Percentiles rank a stretch among this genome's conserved stretches.
These are phyloP conservation scores for Perkinsus marinus DNA, from an alignment of 169 alveolate species.

Conservation along the genomic window DNA sequence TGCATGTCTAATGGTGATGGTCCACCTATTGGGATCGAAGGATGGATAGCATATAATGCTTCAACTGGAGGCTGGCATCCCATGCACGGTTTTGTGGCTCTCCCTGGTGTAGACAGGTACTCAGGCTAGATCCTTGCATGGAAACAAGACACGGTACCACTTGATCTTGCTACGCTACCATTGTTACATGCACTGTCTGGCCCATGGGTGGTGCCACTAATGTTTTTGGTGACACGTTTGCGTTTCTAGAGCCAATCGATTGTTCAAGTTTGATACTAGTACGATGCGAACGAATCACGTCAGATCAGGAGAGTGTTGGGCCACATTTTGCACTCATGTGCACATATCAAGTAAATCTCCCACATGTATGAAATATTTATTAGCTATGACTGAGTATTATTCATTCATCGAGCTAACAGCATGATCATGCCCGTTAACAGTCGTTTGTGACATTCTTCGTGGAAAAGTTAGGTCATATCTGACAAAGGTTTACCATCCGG, in stretches of 20 bases:
- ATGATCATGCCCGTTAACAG: no score
- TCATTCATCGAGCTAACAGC: no score
- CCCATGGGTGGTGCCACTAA: not conserved
- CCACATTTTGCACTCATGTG: no score
- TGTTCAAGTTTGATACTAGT: no score
- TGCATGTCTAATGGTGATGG: not conserved
- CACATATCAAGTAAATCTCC: no score
- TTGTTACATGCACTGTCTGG: not conserved
- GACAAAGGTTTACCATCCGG: no score
- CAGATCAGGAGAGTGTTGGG: no score
- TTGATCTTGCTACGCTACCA: not conserved
- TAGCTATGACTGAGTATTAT: no score
- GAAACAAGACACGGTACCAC: not conserved
- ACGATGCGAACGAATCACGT: no score
- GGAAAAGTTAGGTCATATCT: no score
- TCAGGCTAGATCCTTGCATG: not conserved
- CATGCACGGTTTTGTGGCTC: not conserved
- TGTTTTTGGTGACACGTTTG: not conserved
- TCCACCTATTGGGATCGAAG: not conserved
- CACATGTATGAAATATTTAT: no score
- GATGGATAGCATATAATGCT: not conserved
- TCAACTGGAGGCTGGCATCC: not conserved
- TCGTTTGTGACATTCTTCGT: no score
- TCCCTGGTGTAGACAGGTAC: not conserved
- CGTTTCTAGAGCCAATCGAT: not conserved